These are phyloP conservation scores for Typha latifolia DNA, from an alignment of 176 grass and related monocot genomes.

Conservation along the genomic window DNA sequence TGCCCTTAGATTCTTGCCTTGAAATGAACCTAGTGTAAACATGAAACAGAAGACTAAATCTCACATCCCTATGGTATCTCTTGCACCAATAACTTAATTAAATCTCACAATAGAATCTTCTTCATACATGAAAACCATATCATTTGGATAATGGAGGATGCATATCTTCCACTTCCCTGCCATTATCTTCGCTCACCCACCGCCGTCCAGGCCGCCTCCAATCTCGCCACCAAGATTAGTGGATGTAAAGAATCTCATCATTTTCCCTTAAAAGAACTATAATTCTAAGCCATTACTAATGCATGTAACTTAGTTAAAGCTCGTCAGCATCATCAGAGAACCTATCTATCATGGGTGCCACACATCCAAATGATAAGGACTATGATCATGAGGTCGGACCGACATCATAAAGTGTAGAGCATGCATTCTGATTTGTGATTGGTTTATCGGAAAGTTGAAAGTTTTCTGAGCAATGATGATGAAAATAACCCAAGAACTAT, in stretches of 20 bases:
- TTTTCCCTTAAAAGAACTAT: background rate
- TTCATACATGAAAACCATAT: background rate
- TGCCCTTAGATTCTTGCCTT: too few relatives aligned
- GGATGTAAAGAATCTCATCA: background rate
- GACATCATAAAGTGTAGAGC: constrained; percentile 29
- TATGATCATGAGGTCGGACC: constrained; percentile 19
- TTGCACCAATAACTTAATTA: too few relatives aligned
- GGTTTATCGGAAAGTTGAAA: constrained; percentile 24
- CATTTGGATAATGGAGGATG: background rate
- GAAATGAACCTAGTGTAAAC: too few relatives aligned
- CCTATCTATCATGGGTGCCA: background rate
- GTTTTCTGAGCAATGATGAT: constrained; percentile 13
- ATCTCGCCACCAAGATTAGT: background rate
- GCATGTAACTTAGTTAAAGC: background rate
- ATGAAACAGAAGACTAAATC: too few relatives aligned
- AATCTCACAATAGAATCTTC: background rate
- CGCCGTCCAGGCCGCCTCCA: background rate
- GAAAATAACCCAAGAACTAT: constrained; percentile 6
- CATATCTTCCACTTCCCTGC: background rate
- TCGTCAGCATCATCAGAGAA: background rate
- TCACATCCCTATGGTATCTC: too few relatives aligned
- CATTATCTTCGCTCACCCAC: background rate
- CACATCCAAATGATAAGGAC: background rate
- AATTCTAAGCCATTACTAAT: background rate
- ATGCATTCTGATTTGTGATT: constrained; percentile 15